Evolutionary conservation across 1,284 basidiomycete species (phyloP).

Genomic region (Farysia itapuensis): DNA sequence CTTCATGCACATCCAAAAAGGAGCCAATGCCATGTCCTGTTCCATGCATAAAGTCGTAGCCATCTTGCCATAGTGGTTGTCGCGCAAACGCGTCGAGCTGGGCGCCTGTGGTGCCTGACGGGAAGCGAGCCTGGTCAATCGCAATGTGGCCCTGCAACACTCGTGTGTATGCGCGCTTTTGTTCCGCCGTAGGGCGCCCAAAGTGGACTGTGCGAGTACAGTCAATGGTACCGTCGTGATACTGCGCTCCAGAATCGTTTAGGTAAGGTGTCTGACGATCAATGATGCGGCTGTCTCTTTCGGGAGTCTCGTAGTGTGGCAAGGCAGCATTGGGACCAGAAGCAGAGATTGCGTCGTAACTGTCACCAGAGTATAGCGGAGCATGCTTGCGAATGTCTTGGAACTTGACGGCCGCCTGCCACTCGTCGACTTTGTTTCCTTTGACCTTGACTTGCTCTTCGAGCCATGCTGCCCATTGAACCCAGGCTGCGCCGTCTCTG

Average conservation of each 20-base stretch:
- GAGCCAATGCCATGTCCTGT: conserved; percentile 54
- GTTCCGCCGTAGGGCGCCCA: conserved; percentile 47
- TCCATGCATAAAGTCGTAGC: conserved; percentile 48
- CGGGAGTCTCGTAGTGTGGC: conserved; percentile 57
- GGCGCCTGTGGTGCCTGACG: conserved; percentile 48
- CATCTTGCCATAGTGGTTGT: conserved; percentile 49
- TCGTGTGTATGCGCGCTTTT: conserved; percentile 53
- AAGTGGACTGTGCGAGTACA: conserved; percentile 56
- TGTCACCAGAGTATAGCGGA: conserved; percentile 48
- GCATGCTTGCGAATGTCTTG: conserved; percentile 23
- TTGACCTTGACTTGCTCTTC: conserved; percentile 43
- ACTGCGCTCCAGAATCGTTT: conserved; percentile 54
- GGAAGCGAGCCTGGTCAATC: conserved; percentile 42
- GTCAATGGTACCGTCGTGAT: conserved; percentile 56
- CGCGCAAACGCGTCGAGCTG: conserved; percentile 51
- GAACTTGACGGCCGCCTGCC: conserved; percentile 43
- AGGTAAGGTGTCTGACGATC: conserved; percentile 50
- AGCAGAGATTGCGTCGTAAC: conserved; percentile 56
- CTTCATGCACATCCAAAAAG: conserved; percentile 54
- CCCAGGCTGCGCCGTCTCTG: conserved; percentile 56
- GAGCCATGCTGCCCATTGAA: conserved; percentile 56
- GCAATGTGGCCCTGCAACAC: conserved; percentile 55
- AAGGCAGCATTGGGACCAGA: conserved; percentile 52
- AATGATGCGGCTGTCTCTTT: conserved; percentile 37
- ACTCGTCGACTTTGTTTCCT: conserved; percentile 36